These are phyloP conservation scores for Serendipita indica DNA, from an alignment of 768 basidiomycete genomes.

Conservation along the genomic window DNA sequence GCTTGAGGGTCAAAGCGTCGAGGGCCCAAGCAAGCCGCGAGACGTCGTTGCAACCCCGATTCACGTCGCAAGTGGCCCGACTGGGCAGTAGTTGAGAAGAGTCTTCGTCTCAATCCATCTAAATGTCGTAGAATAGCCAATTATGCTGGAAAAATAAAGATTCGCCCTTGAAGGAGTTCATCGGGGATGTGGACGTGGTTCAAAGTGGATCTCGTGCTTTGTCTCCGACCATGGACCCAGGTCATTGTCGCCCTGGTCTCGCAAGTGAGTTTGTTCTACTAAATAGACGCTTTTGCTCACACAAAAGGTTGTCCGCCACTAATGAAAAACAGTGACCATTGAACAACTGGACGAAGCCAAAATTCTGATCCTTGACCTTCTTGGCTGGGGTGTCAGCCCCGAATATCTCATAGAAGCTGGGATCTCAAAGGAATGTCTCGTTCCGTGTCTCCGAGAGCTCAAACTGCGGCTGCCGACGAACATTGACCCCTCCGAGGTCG, in stretches of 20 bases:
- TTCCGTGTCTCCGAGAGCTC: background rate
- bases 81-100: background rate
- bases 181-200: too few species aligned
- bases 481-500: slow-evolving; percentile 8
- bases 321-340: background rate
- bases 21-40: too few species aligned
- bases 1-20: background rate
- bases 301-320: too few species aligned
- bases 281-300: background rate
- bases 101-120: too few species aligned
- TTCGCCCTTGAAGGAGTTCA: too few species aligned
- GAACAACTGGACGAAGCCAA: background rate
- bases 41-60: background rate
- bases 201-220: too few species aligned
- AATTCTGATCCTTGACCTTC: slow-evolving; percentile 1
- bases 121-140: too few species aligned
- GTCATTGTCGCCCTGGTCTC: background rate
- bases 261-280: background rate
- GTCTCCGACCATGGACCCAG: too few species aligned
- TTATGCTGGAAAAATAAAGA: too few species aligned
- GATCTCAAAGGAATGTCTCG: slow-evolving; percentile 1
- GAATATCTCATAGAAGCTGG: background rate
- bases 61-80: background rate
- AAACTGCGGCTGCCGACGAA: slow-evolving; percentile 20
- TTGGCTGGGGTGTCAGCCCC: background rate